Evolutionary conservation across 257 asterid genomes (phyloP), one percentile per base, ranked within the genome.

Genomic region (Capsicum chinense): DNA sequence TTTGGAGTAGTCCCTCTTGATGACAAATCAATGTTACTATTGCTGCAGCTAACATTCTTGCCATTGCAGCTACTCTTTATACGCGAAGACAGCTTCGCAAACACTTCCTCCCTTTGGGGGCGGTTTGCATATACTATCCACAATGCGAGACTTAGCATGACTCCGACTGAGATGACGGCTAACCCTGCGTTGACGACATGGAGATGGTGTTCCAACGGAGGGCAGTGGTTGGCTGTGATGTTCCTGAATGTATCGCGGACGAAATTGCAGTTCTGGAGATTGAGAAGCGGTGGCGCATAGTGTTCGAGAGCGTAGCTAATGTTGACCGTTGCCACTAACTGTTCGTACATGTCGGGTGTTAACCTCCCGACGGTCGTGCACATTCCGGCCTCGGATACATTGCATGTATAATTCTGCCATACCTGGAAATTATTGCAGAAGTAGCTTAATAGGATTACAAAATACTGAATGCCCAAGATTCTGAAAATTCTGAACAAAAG

Each of bases 101-200:
- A 94, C 97, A 90, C 98, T 87, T 97, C 99, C 98, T 92, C 98
- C 98, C 97, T 95, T 93, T 82, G 97, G 98, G 98, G 99, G 97
- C 95, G 98, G 98, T 97, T 95, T 37, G 95, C 98, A 63, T 97
- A 97, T 4, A 97, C 86, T 37, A 97, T 89, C 98, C 99, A 97
- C 19, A 93, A 91, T 7, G 97, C 95, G 6, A 97, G 98, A 84
- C 98, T 91, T 33, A 97, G 92, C 98, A 97, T 93, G 48, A 97
- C 97, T 17, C 98, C 99, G 2, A 90, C 98, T 0, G 99, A 93
- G 82, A 93, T 92, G 84, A 97, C 69, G 5, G 88, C 97, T 67
- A 97, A 85, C 76, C 99, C 99, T 0, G 92, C 93, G 39, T 95
- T 91, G 82, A 97, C 92, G 3, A 86, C 63, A 39, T 86, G 86